Evolutionary conservation across 768 basidiomycete genomes (phyloP).

Genomic region (Termitomyces titanicus): DNA sequence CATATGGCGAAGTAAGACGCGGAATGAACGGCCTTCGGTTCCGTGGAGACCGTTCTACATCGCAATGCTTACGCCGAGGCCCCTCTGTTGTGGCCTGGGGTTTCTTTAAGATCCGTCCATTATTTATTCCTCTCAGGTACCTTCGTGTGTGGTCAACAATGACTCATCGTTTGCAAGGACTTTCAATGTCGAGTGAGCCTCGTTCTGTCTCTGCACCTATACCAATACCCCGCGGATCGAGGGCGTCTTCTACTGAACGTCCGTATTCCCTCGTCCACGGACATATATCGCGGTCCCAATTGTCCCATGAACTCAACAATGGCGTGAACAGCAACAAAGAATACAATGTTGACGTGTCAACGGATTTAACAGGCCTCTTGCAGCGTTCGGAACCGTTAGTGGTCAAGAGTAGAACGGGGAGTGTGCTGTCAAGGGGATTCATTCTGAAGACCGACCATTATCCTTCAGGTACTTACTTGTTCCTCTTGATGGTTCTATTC

Average conservation of each 20-base stretch:
- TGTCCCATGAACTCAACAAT: constrained; percentile 7
- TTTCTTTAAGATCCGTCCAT: constrained; percentile 6
- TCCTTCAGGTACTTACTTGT: constrained; percentile 53
- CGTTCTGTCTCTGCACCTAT: constrained; percentile 16
- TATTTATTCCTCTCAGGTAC: neutral
- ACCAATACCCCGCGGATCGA: constrained; percentile 13
- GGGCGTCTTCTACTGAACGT: constrained; percentile 11
- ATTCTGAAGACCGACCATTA: constrained; percentile 94
- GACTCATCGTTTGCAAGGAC: constrained; percentile 11
- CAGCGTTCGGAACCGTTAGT: constrained; percentile 67
- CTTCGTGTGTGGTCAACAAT: constrained; percentile 5
- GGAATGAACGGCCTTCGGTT: no score
- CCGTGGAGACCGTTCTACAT: no score
- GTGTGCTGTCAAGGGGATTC: constrained; percentile 82
- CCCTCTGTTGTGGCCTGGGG: neutral
- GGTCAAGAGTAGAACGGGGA: constrained; percentile 80
- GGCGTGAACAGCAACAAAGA: constrained; percentile 12
- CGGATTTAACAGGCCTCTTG: constrained; percentile 62
- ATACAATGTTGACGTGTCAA: constrained; percentile 22
- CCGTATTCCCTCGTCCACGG: constrained; percentile 12
- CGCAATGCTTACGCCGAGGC: neutral
- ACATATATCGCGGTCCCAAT: constrained; percentile 6
- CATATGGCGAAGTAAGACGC: no score
- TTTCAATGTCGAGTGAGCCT: constrained; percentile 5
- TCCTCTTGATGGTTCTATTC: neutral